These are phyloP conservation scores for Trichoderma afroharzianum DNA, from an alignment of 2,329 filamentous ascomycete species.

Conservation along the genomic window DNA sequence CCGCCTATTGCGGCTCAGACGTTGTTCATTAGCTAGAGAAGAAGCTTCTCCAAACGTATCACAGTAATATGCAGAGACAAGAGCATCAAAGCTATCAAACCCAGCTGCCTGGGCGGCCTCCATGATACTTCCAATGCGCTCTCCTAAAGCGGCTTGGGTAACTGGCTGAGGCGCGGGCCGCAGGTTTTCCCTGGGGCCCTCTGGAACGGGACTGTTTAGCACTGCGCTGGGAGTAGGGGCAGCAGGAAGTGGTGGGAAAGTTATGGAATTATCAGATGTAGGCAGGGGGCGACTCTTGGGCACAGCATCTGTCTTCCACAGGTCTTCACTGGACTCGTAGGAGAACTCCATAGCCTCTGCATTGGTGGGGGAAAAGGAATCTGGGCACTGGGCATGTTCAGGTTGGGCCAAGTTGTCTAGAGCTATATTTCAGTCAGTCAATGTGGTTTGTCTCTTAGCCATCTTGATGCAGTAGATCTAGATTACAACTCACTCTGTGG, in stretches of 20 bases:
- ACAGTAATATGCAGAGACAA: constrained; percentile 28
- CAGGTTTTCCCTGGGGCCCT: not conserved
- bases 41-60: constrained; percentile 21
- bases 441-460: not conserved
- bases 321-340: constrained; percentile 20
- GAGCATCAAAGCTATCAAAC: constrained; percentile 27
- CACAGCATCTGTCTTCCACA: constrained; percentile 22
- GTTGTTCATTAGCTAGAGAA: constrained; percentile 26
- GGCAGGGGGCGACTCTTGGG: constrained; percentile 13
- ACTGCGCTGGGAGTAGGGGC: not conserved
- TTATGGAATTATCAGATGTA: constrained; percentile 8
- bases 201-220: not conserved
- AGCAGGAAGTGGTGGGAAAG: constrained; percentile 6
- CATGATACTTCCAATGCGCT: constrained; percentile 25
- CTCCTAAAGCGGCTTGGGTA: constrained; percentile 17
- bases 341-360: constrained; percentile 22
- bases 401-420: constrained; percentile 17
- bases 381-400: constrained; percentile 18
- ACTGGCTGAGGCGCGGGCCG: not conserved
- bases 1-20: constrained; percentile 25
- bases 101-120: constrained; percentile 23
- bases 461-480: not conserved
- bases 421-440: not conserved
- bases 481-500: constrained; percentile 8
- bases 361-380: constrained; percentile 19